Conservation (phyloP, 768 basidiomycete species). For the Lactarius sanguifluus region DNA sequence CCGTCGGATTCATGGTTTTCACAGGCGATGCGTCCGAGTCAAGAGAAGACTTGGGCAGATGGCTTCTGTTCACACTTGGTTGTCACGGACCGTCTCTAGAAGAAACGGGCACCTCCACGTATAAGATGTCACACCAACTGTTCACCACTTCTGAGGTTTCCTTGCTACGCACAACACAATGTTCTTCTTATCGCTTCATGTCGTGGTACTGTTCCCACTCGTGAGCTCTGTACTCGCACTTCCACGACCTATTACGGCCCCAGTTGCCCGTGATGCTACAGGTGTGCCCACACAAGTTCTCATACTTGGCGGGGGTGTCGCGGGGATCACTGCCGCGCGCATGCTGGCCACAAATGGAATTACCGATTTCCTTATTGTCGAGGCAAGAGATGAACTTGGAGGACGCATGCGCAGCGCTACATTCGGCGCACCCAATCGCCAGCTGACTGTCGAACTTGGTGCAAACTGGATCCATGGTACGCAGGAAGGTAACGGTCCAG, state of each 20-base stretch:
- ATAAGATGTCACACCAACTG: too few relatives aligned
- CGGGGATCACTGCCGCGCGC: constrained; percentile 62
- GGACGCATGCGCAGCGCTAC: constrained; percentile 49
- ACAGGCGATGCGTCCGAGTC: too few relatives aligned
- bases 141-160: too few relatives aligned
- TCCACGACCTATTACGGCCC: not conserved
- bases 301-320: constrained; percentile 63
- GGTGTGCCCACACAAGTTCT: constrained; percentile 39
- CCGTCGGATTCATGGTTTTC: too few relatives aligned
- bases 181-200: too few relatives aligned
- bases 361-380: constrained; percentile 54
- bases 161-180: too few relatives aligned
- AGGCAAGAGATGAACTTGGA: constrained; percentile 53
- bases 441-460: constrained; percentile 46
- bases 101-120: too few relatives aligned
- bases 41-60: too few relatives aligned
- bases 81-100: too few relatives aligned
- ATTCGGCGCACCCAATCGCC: constrained; percentile 42
- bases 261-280: not conserved
- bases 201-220: too few relatives aligned
- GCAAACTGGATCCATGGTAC: constrained; percentile 43
- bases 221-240: not conserved
- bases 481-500: constrained; percentile 44
- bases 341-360: constrained; percentile 53
- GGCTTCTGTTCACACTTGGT: too few relatives aligned